A percentile compares a stretch with the other conserved stretches of the same genome.
phyloP scores from a whole-genome alignment of 768 basidiomycete genomes.

The Gymnopilus dilepis region DNA sequence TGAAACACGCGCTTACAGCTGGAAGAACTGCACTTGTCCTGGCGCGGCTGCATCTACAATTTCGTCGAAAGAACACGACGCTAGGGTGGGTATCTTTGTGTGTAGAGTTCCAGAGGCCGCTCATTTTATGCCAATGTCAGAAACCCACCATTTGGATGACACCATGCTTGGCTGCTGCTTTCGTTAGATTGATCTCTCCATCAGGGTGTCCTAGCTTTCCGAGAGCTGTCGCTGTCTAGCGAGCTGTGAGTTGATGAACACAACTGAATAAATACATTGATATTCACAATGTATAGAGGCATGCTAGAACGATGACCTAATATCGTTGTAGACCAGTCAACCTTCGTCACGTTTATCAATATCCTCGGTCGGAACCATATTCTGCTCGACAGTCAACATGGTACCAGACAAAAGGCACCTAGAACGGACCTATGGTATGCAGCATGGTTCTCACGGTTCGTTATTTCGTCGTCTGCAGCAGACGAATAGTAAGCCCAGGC shows the following conservation, averaged over 20 bases:
- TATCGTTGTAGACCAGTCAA: constrained; percentile 87
- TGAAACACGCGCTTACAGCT: constrained; percentile 56
- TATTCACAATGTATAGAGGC: constrained; percentile 56
- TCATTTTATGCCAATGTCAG: not conserved
- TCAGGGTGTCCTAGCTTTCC: constrained; percentile 98
- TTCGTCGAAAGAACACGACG: constrained; percentile 96
- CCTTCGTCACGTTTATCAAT: constrained; percentile 80
- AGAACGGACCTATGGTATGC: constrained; percentile 81
- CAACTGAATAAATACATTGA: not conserved
- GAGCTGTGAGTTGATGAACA: not conserved
- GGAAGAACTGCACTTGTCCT: constrained; percentile 84
- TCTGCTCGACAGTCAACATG: constrained; percentile 33
- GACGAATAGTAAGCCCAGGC: constrained; percentile 98
- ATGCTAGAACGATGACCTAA: constrained; percentile 59
- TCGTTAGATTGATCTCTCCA: constrained; percentile 89
- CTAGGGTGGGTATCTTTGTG: constrained; percentile 84
- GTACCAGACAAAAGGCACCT: not conserved
- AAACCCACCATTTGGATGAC: constrained; percentile 53
- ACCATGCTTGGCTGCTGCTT: constrained; percentile 77
- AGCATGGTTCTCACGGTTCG: constrained; percentile 85
- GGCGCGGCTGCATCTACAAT: constrained; percentile 85
- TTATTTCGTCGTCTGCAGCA: constrained; percentile 96
- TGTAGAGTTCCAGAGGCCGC: not conserved
- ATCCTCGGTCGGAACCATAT: constrained; percentile 93
- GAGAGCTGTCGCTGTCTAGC: constrained; percentile 74